These are phyloP conservation scores for Alternaria longipes DNA, from an alignment of 2,329 filamentous ascomycete genomes.

Conservation along the genomic window DNA sequence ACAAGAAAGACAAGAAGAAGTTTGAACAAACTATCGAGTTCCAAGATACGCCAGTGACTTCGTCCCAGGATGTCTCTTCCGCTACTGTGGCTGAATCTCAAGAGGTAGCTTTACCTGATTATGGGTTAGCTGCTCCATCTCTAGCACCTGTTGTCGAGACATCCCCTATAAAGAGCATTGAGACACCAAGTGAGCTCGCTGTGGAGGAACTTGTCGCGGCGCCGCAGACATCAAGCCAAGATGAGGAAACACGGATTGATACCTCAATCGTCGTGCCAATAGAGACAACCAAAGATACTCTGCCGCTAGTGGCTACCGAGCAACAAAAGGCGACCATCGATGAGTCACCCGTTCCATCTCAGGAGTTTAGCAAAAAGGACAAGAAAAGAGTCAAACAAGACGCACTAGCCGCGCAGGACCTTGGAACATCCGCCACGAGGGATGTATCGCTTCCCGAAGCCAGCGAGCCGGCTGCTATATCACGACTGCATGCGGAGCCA, in stretches of 20 bases:
- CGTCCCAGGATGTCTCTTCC: background rate
- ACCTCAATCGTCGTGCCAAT: conserved; percentile 7
- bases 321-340: background rate
- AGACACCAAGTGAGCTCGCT: background rate
- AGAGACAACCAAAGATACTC: conserved; percentile 3
- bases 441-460: background rate
- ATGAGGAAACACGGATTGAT: conserved; percentile 47
- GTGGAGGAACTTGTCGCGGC: conserved; percentile 5
- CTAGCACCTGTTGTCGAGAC: background rate
- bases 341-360: conserved; percentile 14
- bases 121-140: background rate
- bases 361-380: conserved; percentile 54
- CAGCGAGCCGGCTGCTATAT: background rate
- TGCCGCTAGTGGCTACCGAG: background rate
- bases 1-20: conserved; percentile 43
- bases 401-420: conserved; percentile 6
- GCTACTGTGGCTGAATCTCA: background rate
- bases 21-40: conserved; percentile 27
- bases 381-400: conserved; percentile 51
- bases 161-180: background rate
- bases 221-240: conserved; percentile 29
- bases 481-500: background rate
- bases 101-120: background rate
- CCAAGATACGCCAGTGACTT: conserved; percentile 1
- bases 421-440: background rate